Base-by-base conservation (phyloP, 345 rosid genomes). In the Corchorus olitorius region DNA sequence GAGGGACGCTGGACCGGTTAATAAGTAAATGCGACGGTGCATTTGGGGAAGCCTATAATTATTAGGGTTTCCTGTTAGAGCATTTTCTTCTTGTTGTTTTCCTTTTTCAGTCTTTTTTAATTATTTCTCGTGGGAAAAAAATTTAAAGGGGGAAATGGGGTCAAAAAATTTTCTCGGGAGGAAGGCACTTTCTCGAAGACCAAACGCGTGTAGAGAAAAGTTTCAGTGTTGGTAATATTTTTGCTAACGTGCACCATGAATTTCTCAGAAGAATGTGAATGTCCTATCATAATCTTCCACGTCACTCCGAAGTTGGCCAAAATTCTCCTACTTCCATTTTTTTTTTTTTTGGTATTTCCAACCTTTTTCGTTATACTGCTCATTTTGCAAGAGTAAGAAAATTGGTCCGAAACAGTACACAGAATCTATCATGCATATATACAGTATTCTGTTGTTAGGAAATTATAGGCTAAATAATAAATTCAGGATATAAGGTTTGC, bases 151-250 rank as follows among this genome's bases (percentile, higher is more conserved):
- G 65, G 70, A 39, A 68, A 62, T 11, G 46, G 72, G 73, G 41
- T 43, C 11, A 14, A 76, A 67, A 67, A 78, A 83, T 76, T 85
- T 85, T 87, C 87, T 78, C 81, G 78, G 72, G 66, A 39, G 63
- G 37, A 75, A 17, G 37, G 50, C 81, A 81, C 86, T 87, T 87
- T 87, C 90, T 64, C 87, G 88, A 70, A 75, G 19, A 33, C 86
- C 85, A 84, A 84, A 85, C 82, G 87, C 80, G 82, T 65, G 74
- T 65, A 11, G 75, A 78, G 84, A 76, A 77, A 78, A 82, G 75
- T 70, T 70, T 68, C 69, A 66, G 70, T 27, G 6, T 16, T 72
- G 4, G 14, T 9, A 37, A 4, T 4, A 20, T 5, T 35, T 41
- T 70, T 33, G 70, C 39, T 74, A 39, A 3, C 15, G 37, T 73